phyloP scores from a whole-genome alignment of 495 filamentous ascomycete species.

The Trypethelium eluteriae region DNA sequence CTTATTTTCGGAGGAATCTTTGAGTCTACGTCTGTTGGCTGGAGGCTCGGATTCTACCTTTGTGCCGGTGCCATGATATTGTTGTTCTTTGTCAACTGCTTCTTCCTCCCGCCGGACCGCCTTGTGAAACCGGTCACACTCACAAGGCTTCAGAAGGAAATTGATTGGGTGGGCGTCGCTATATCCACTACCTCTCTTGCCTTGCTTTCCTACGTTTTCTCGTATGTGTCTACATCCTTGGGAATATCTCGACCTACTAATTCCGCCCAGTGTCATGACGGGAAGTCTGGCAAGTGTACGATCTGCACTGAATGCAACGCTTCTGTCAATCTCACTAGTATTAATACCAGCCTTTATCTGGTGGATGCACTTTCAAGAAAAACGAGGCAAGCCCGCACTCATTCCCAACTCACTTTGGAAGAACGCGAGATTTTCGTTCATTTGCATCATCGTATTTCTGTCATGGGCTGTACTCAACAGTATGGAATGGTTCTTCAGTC shows the following conservation, averaged over 20 bases:
- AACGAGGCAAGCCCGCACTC: slow-evolving; percentile 39
- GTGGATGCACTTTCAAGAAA: slow-evolving; percentile 44
- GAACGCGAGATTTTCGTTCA: slow-evolving; percentile 42
- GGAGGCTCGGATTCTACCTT: slow-evolving; percentile 46
- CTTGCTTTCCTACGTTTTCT: slow-evolving; percentile 26
- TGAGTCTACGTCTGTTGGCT: slow-evolving; percentile 38
- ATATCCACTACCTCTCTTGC: slow-evolving; percentile 38
- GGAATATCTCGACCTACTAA: not conserved
- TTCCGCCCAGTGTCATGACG: slow-evolving; percentile 27
- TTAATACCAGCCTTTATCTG: slow-evolving; percentile 41
- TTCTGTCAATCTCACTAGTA: slow-evolving; percentile 36
- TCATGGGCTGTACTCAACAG: slow-evolving; percentile 43
- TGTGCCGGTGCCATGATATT: slow-evolving; percentile 32
- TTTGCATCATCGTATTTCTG: slow-evolving; percentile 47
- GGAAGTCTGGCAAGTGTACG: slow-evolving; percentile 36
- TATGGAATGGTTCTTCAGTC: slow-evolving; percentile 43
- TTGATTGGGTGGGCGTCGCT: slow-evolving; percentile 48
- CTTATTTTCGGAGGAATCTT: slow-evolving; percentile 50
- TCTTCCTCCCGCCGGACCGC: slow-evolving; percentile 33
- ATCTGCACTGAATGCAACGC: slow-evolving; percentile 34
- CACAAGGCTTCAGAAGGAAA: slow-evolving; percentile 30
- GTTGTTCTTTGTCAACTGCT: slow-evolving; percentile 31
- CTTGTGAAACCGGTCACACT: not conserved
- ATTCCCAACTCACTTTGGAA: slow-evolving; percentile 52
- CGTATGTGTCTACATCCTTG: slow-evolving; percentile 17